phyloP scores from a whole-genome alignment of 495 filamentous ascomycete genomes.

The Hyaloscypha hepaticicola region DNA sequence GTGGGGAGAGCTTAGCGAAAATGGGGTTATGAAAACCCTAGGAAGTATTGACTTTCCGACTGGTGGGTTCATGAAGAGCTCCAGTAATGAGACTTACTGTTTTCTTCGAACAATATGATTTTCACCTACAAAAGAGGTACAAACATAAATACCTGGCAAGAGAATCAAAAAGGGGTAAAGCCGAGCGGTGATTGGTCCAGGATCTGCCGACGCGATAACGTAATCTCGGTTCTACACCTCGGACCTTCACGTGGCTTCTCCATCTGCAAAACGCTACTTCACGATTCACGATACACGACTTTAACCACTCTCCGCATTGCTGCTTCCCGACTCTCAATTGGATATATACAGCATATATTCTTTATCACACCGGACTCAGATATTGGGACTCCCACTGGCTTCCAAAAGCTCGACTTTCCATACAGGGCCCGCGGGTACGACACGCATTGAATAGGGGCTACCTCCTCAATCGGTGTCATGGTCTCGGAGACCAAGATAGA shows the following conservation, averaged over 20 bases:
- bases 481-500: neutral
- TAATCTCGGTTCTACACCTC: neutral
- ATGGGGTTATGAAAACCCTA: too few species aligned
- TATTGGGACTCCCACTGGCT: neutral
- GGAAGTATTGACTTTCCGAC: too few species aligned
- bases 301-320: neutral
- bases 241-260: neutral
- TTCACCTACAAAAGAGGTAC: too few species aligned
- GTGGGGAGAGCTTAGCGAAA: too few species aligned
- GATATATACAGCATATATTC: neutral
- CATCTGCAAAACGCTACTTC: neutral
- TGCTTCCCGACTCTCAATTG: neutral
- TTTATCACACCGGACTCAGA: neutral
- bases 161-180: neutral
- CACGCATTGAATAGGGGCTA: neutral
- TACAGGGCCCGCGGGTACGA: neutral
- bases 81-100: too few species aligned
- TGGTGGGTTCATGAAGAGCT: too few species aligned
- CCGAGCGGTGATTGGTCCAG: neutral
- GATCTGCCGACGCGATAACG: neutral
- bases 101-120: too few species aligned
- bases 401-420: neutral
- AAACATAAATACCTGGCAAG: too few species aligned
- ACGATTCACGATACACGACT: neutral
- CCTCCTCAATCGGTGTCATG: neutral